Evolutionary conservation across 2,329 filamentous ascomycete species (phyloP), one percentile per base, ranked within the genome.

Genomic region (Aspergillus aculeatinus): DNA sequence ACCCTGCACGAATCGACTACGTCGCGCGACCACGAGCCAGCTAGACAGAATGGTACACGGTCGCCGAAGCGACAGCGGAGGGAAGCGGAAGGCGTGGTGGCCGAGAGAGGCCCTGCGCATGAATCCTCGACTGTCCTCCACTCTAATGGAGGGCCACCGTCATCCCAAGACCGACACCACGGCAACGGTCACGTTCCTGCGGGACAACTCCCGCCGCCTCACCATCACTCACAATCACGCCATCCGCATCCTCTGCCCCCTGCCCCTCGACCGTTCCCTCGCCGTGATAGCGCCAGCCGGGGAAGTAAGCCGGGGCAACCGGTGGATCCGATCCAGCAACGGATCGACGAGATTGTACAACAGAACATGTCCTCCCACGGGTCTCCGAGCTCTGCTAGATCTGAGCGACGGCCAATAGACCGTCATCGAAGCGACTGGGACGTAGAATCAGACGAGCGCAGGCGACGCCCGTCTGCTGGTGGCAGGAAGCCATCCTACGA

Each of bases 51-150:
- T 35, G 68, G 70, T 12, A 67, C 67, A 49, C 71, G 70, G 19
- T 77, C 75, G 3, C 74, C 74, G 3, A 78, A 78, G 60, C 74
- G 75, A 23, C 73, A 70, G 49, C 70, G 76, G n/a, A 68, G 70
- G 48, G 60, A 68, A 4, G 70, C 70, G 5, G 65, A 67, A 27
- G 55, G 57, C 4, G 42, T 59, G 2, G 56, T 50, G 25, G 33
- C 48, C 47, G 44, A 63, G 3, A n/a, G 56, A 27, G 25, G 19
- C 48, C 51, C 52, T 55, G 61, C 21, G 47, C 63, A 39, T 58
- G 66, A 48, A 55, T 58, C 21, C 29, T 53, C 44, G 49, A 62
- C 27, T 51, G 49, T 27, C n/a, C 31, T 27, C 60, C 57, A 3
- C 55, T 65, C 59, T 19, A 49, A 57, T 19, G 50, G 51, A 39